phyloP scores from a whole-genome alignment of 352 stramenopile species.

The Pythium sukuiense region DNA sequence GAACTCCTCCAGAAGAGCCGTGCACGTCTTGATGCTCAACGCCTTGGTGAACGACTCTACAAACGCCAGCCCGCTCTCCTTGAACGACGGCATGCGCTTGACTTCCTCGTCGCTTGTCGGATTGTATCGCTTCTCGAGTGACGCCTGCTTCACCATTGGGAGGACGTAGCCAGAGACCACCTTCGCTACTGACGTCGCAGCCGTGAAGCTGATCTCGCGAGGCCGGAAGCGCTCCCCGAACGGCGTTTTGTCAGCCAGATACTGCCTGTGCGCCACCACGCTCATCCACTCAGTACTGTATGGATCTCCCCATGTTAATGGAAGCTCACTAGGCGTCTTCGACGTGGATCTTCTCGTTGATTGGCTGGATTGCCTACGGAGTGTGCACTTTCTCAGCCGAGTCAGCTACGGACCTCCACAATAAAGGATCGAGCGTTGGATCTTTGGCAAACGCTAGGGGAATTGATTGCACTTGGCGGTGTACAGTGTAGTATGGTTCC shows the following conservation, averaged over 20 bases:
- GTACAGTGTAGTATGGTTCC: not conserved
- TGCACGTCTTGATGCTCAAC: slow-evolving; percentile 73
- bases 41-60: slow-evolving; percentile 73
- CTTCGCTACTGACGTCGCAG: slow-evolving; percentile 51
- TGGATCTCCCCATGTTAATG: too few species aligned
- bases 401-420: too few species aligned
- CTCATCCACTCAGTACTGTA: too few species aligned
- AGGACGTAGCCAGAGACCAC: slow-evolving; percentile 76
- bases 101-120: slow-evolving; percentile 29
- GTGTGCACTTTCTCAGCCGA: too few species aligned
- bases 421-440: too few species aligned
- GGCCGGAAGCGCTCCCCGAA: too few species aligned
- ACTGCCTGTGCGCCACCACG: too few species aligned
- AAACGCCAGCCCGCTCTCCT: slow-evolving; percentile 52
- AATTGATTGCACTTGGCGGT: slow-evolving; percentile 5
- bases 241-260: too few species aligned
- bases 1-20: slow-evolving; percentile 70
- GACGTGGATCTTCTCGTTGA: too few species aligned
- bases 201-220: slow-evolving; percentile 57
- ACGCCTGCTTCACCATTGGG: slow-evolving; percentile 62
- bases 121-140: slow-evolving; percentile 49
- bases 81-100: slow-evolving; percentile 40
- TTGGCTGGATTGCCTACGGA: too few species aligned
- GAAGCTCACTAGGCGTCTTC: too few species aligned
- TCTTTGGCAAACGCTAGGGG: not conserved